Percentiles rank a stretch among this genome's conserved stretches.
These are phyloP conservation scores for Piper longum DNA, from an alignment of 164 flowering plant genomes.

Conservation along the genomic window DNA sequence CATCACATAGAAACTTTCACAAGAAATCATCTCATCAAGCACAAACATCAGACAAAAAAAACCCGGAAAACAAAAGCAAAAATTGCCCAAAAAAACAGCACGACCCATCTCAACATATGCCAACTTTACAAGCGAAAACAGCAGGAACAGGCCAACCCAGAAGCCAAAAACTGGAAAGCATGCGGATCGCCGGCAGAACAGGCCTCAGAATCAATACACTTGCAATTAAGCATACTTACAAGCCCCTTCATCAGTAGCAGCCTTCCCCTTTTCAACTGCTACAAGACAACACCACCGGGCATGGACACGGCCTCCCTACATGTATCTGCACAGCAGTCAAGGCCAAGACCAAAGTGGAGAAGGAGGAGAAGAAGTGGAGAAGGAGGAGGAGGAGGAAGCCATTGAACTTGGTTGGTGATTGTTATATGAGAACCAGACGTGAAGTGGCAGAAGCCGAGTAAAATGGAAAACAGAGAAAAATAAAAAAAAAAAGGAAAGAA, in stretches of 20 bases:
- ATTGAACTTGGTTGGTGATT: conserved; percentile 3
- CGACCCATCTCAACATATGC: too few relatives aligned
- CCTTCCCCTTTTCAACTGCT: conserved; percentile 3
- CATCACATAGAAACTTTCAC: background rate
- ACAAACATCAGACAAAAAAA: background rate
- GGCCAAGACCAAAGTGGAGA: background rate
- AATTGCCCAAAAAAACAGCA: background rate
- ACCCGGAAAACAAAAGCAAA: background rate
- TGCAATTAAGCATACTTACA: conserved; percentile 65
- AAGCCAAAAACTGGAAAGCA: background rate
- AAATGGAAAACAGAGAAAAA: background rate
- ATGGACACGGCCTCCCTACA: background rate
- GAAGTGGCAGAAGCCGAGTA: background rate
- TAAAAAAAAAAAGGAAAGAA: background rate
- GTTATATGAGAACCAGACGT: conserved; percentile 2
- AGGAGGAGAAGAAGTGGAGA: background rate
- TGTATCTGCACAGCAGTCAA: background rate
- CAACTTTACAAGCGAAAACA: background rate
- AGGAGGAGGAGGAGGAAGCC: conserved; percentile 4
- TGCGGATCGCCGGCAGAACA: background rate
- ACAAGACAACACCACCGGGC: conserved; percentile 5
- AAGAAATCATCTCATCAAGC: too few relatives aligned
- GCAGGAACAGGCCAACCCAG: background rate
- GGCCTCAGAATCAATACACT: background rate
- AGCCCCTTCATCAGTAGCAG: conserved; percentile 54